Percentiles rank a stretch among this genome's conserved stretches.
These are phyloP conservation scores for Pluteus cervinus DNA, from an alignment of 768 basidiomycete genomes.

Conservation along the genomic window DNA sequence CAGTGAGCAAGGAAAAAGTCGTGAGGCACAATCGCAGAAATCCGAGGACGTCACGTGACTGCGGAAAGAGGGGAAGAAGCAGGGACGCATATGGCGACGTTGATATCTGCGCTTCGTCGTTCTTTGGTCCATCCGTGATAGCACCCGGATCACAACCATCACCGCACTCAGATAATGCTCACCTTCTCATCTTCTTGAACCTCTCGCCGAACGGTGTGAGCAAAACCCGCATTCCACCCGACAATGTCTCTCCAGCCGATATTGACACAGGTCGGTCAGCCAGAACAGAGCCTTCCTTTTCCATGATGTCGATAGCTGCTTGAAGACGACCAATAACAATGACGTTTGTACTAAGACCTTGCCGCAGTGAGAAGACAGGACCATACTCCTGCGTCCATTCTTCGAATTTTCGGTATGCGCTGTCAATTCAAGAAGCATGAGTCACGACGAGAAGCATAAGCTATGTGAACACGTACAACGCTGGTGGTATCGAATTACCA, in stretches of 20 bases:
- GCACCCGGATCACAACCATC: too few relatives aligned
- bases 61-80: background rate
- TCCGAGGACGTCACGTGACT: too few relatives aligned
- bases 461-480: constrained; percentile 27
- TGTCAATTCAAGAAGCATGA: constrained; percentile 9
- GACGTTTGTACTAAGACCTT: constrained; percentile 38
- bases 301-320: constrained; percentile 62
- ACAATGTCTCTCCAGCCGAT: constrained; percentile 53
- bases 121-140: too few relatives aligned
- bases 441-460: background rate
- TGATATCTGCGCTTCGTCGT: too few relatives aligned
- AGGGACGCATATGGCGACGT: too few relatives aligned
- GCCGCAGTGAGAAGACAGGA: constrained; percentile 49
- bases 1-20: background rate
- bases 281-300: constrained; percentile 53
- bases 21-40: too few relatives aligned
- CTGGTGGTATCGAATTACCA: constrained; percentile 32
- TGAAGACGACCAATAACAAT: constrained; percentile 45
- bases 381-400: constrained; percentile 59
- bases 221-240: constrained; percentile 52
- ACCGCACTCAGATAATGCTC: too few relatives aligned
- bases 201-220: constrained; percentile 51
- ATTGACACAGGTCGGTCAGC: constrained; percentile 51
- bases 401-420: constrained; percentile 47
- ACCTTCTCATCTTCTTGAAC: constrained; percentile 59